These are phyloP conservation scores for Oenanthe sinensis DNA, from an alignment of 129 eudicot genomes.

Conservation along the genomic window DNA sequence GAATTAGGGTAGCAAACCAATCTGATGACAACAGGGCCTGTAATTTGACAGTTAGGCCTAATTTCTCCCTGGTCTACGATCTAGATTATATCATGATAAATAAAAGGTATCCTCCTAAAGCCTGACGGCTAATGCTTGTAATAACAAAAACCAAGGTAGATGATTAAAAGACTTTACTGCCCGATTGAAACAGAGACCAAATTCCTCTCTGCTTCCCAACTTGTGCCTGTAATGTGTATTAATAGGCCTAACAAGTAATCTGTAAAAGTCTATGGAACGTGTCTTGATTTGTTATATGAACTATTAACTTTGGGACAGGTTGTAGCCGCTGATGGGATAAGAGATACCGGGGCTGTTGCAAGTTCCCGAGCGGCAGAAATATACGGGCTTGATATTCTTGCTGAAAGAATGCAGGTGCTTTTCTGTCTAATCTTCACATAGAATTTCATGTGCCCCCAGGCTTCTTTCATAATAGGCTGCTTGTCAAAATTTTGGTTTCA, in stretches of 20 bases:
- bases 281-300: neutral
- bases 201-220: neutral
- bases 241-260: conserved; percentile 36
- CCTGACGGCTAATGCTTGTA: neutral
- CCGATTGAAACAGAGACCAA: neutral
- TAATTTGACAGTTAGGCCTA: neutral
- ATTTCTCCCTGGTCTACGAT: neutral
- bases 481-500: neutral
- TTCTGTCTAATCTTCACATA: neutral
- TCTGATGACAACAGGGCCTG: neutral
- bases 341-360: conserved; percentile 82
- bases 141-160: neutral
- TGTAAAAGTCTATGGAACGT: neutral
- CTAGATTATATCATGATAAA: neutral
- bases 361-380: conserved; percentile 82
- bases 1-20: neutral
- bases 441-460: neutral
- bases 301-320: conserved; percentile 28
- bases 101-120: neutral
- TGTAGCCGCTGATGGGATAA: conserved; percentile 61
- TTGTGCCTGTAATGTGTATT: neutral
- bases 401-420: conserved; percentile 63
- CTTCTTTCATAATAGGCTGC: neutral
- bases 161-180: neutral
- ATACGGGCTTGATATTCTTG: conserved; percentile 77